phyloP scores from a whole-genome alignment of 192 early-diverging fungal genomes.

The Chytriomyces sp. region DNA sequence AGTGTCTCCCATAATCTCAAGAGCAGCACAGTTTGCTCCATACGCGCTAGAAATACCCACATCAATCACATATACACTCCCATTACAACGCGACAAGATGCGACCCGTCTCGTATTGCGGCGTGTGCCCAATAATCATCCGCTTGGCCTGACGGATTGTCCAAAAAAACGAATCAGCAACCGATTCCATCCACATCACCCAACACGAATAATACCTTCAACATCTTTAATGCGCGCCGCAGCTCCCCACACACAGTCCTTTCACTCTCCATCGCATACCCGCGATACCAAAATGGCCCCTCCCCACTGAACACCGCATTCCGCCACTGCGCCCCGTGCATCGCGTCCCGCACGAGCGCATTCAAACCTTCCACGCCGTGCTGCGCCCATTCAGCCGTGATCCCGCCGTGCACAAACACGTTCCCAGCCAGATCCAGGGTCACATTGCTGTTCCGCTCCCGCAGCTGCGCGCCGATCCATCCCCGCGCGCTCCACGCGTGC shows the following conservation, averaged over 20 bases:
- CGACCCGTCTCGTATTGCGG: conserved; percentile 38
- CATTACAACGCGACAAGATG: conserved; percentile 65
- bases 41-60: conserved; percentile 71
- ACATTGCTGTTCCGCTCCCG: conserved; percentile 34
- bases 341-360: conserved; percentile 38
- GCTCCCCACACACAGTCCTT: conserved; percentile 41
- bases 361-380: conserved; percentile 55
- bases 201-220: conserved; percentile 42
- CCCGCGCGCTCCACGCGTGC: conserved; percentile 50
- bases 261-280: conserved; percentile 61
- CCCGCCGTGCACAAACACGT: conserved; percentile 69
- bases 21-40: conserved; percentile 67
- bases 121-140: conserved; percentile 65
- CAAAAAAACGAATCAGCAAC: neutral
- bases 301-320: conserved; percentile 41
- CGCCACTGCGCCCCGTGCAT: conserved; percentile 30
- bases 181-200: neutral
- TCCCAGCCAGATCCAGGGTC: conserved; percentile 49
- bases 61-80: conserved; percentile 67
- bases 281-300: conserved; percentile 59
- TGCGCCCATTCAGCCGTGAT: conserved; percentile 41
- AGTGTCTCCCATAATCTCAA: conserved; percentile 69
- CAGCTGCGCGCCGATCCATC: conserved; percentile 54
- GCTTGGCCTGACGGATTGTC: conserved; percentile 48
- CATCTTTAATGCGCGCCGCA: conserved; percentile 47